Evolutionary conservation across 192 early-diverging fungal species (phyloP), one percentile per base, ranked within the genome.

Genomic region (Gamsiella multidivaricata): DNA sequence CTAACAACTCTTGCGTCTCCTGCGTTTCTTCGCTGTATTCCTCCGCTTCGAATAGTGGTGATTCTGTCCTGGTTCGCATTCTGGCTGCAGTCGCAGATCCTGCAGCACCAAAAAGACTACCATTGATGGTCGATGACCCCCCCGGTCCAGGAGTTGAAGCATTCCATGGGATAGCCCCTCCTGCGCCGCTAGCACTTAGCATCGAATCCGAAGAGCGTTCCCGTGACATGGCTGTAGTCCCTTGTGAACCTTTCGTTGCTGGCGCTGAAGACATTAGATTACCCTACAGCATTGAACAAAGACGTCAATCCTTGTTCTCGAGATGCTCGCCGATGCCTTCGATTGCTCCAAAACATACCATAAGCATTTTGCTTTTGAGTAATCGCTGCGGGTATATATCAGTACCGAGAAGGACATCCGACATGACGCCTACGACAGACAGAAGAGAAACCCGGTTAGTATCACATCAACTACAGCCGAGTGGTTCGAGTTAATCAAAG

Each of bases 361-460:
- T 53, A 5, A 82, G 41, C 2, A 69, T 43, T 3, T 69, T 68
- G 23, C 56, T 72, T 45, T 68, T 78, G 50, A 79, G 62, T 61
- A 82, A 46, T n/a, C 76, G 64, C 49, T 82, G 81, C 9, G 81
- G 74, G 60, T 79, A 82, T 36, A 82, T 63, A 54, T 78, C 81
- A 8, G 81, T 73, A 5, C 52, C 70, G 4, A 82, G 46, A 14
- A 82, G 49, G 15, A 79, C 75, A 65, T 82, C 81, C 26, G 74
- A 61, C 66, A 78, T 78, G 17, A 78, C 66, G 6, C 74, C 72
- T 75, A 61, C n/a, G n/a, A n/a, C n/a, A n/a, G n/a, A n/a, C n/a
- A n/a, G 23, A n/a, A 29, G 14, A 1, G 11, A 5, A 8, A 41
- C 18, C 7, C 43, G 36, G 54, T 46, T 34, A 57, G n/a, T n/a